These are phyloP conservation scores for Lepidium aucheri DNA, from an alignment of 345 rosid genomes.

Conservation along the genomic window DNA sequence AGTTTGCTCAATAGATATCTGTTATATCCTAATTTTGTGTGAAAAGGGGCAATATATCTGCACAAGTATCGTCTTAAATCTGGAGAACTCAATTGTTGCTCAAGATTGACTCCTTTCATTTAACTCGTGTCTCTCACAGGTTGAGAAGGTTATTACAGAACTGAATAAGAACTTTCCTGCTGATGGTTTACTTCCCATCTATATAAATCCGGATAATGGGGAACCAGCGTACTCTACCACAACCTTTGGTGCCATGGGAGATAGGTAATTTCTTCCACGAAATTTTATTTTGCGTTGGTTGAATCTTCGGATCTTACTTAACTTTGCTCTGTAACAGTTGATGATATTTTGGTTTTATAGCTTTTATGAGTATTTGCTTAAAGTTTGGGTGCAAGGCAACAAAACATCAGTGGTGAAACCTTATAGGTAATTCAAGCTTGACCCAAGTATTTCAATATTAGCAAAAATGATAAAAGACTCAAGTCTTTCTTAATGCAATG, in stretches of 20 bases:
- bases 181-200: conserved; percentile 93
- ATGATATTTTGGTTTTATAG: conserved; percentile 33
- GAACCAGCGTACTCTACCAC: conserved; percentile 54
- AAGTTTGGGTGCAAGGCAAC: conserved; percentile 96
- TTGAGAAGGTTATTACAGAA: conserved; percentile 64
- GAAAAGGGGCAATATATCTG: background rate
- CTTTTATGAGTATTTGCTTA: conserved; percentile 96
- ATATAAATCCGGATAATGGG: conserved; percentile 58
- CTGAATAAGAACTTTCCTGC: conserved; percentile 76
- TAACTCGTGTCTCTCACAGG: conserved; percentile 47
- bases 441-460: background rate
- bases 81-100: background rate
- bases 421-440: conserved; percentile 49
- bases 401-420: conserved; percentile 63
- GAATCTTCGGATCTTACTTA: background rate
- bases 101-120: background rate
- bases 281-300: background rate
- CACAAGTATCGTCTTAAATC: background rate
- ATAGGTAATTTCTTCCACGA: conserved; percentile 48
- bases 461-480: background rate
- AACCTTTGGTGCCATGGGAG: conserved; percentile 99
- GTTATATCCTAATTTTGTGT: background rate
- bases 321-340: background rate
- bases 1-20: background rate
- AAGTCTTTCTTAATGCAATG: conserved; percentile 4